These are phyloP conservation scores for Hymenoscyphus repandus DNA, from an alignment of 2,329 filamentous ascomycete species.

Conservation along the genomic window DNA sequence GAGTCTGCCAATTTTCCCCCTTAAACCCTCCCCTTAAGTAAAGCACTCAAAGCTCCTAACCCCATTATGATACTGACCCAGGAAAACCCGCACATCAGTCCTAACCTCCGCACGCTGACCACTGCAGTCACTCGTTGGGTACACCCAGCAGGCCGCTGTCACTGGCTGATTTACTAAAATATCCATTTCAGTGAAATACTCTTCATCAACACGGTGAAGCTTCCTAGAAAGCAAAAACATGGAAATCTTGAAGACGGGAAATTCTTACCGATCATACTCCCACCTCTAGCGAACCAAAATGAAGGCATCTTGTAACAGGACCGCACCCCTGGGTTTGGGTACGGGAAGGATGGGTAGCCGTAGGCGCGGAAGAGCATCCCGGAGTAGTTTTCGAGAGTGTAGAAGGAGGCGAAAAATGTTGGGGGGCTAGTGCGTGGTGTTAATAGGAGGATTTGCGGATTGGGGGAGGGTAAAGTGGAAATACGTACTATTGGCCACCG, in stretches of 20 bases:
- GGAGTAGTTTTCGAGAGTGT: neutral
- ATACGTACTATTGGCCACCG: too few species aligned
- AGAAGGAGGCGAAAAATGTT: neutral
- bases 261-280: neutral
- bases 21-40: neutral
- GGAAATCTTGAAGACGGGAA: neutral
- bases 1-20: too few species aligned
- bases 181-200: neutral
- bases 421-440: neutral
- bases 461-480: too few species aligned
- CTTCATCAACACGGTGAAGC: neutral
- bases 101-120: neutral
- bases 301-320: neutral
- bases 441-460: too few species aligned
- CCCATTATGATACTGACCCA: neutral
- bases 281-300: neutral
- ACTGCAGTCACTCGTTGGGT: neutral
- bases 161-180: neutral
- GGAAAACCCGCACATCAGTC: neutral
- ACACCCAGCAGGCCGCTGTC: neutral
- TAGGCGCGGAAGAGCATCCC: neutral
- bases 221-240: neutral
- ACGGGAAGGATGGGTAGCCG: neutral
- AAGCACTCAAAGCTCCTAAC: constrained; percentile 1
- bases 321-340: neutral